Percentiles rank a stretch among this genome's conserved stretches.
These are phyloP conservation scores for Aphanomyces astaci DNA, from an alignment of 352 stramenopile genomes.

Conservation along the genomic window DNA sequence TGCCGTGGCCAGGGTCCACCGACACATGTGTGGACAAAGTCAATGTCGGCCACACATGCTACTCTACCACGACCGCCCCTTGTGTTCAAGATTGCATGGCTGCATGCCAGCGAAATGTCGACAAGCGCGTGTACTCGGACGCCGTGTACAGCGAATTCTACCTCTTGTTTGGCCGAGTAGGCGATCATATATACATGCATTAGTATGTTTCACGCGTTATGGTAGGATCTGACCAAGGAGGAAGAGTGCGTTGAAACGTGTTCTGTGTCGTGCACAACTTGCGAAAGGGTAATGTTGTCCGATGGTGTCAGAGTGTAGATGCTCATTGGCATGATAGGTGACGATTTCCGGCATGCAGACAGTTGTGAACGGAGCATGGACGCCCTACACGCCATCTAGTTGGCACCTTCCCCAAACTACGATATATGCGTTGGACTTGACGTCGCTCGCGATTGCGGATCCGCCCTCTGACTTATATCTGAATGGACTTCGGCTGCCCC, in stretches of 20 bases:
- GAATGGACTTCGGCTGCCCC: slow-evolving; percentile 36
- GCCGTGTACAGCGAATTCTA: slow-evolving; percentile 41
- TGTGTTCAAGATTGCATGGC: slow-evolving; percentile 56
- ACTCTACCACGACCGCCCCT: slow-evolving; percentile 33
- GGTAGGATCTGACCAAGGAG: slow-evolving; percentile 49
- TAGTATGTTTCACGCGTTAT: neutral
- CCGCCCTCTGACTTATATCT: slow-evolving; percentile 47
- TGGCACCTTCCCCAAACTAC: neutral
- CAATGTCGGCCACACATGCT: slow-evolving; percentile 52
- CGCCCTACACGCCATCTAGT: neutral
- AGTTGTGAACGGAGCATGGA: neutral
- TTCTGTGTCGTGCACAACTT: slow-evolving; percentile 48
- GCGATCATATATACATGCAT: neutral
- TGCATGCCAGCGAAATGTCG: slow-evolving; percentile 39
- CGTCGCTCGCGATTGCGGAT: slow-evolving; percentile 29
- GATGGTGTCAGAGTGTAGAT: neutral
- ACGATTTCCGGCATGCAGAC: neutral
- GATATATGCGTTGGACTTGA: slow-evolving; percentile 16
- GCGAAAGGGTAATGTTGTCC: slow-evolving; percentile 28
- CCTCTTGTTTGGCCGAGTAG: slow-evolving; percentile 45
- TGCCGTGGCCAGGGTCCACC: slow-evolving; percentile 10
- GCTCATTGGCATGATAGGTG: neutral
- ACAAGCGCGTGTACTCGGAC: slow-evolving; percentile 37
- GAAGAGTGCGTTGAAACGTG: slow-evolving; percentile 68
- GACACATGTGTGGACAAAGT: slow-evolving; percentile 55